Percentiles rank a stretch among this genome's conserved stretches.
These are phyloP conservation scores for Gyromitra esculenta DNA, from an alignment of 2,329 filamentous ascomycete genomes.

Conservation along the genomic window DNA sequence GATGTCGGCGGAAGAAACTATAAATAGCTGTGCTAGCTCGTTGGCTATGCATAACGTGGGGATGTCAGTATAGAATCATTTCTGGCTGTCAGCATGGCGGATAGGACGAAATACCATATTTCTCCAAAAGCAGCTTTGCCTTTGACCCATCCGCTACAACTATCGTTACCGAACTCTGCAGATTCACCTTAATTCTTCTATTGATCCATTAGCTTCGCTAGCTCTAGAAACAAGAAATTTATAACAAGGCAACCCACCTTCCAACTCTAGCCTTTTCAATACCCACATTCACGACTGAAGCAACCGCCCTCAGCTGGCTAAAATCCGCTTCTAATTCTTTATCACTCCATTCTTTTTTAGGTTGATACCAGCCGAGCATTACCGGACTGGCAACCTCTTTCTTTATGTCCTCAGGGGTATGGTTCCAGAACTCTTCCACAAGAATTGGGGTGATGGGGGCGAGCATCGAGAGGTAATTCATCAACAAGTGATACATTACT, in stretches of 20 bases:
- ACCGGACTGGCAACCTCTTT: constrained; percentile 37
- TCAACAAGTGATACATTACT: constrained; percentile 66
- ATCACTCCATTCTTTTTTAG: constrained; percentile 53
- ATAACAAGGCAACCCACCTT: constrained; percentile 65
- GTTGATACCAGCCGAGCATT: constrained; percentile 44
- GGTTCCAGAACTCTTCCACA: constrained; percentile 55
- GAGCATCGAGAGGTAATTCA: constrained; percentile 59
- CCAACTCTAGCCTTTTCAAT: constrained; percentile 77
- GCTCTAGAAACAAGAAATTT: constrained; percentile 70
- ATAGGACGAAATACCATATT: constrained; percentile 58
- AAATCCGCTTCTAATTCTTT: constrained; percentile 50
- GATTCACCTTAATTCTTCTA: constrained; percentile 58
- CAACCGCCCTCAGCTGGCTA: constrained; percentile 65
- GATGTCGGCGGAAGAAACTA: constrained; percentile 72
- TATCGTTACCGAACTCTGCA: constrained; percentile 78
- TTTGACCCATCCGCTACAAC: constrained; percentile 61
- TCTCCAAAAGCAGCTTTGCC: constrained; percentile 60
- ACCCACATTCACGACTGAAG: constrained; percentile 75
- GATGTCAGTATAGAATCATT: constrained; percentile 55
- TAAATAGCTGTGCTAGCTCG: constrained; percentile 74
- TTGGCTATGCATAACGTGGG: constrained; percentile 54
- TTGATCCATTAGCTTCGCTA: constrained; percentile 12
- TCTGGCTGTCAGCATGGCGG: constrained; percentile 58
- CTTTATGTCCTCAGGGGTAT: constrained; percentile 51
- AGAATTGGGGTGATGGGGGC: constrained; percentile 56